Evolutionary conservation across 2,329 filamentous ascomycete species (phyloP), one percentile per base, ranked within the genome.

Genomic region (Hymenoscyphus albidus): DNA sequence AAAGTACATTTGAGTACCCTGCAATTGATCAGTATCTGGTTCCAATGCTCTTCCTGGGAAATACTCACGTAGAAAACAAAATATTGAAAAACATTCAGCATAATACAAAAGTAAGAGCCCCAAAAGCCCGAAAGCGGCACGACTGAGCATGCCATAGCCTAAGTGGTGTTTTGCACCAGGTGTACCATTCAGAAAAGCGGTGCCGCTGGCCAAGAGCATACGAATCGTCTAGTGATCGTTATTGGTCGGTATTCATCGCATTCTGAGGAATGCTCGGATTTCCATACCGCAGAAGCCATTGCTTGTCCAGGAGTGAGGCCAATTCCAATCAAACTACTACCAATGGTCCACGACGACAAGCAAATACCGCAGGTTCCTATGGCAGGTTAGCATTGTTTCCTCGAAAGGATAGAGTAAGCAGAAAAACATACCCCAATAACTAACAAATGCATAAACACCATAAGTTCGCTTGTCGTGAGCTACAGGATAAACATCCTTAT

Each of bases 61-160:
- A 18, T 2, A 18, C 44, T 22, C 18, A 48, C 44, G 54, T 65
- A 69, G 38, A 66, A 70, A 9, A 73, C 62, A 55, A 73, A 70
- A 44, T 69, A 72, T 35, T 67, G 65, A 56, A 73, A 74, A 40
- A 67, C 69, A 63, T 71, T 70, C 6, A 72, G 63, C 59, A 70
- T 66, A 27, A 72, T 66, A 40, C 72, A 70, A 67, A 74, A 74
- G 58, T 72, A 73, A 61, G 65, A 32, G 4, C 73, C 73, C 56
- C 72, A 74, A 67, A 67, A 74, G 69, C 7, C 73, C 73, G 65
- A 73, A 74, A 10, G 71, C 67, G 1, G 71, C 69, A 31, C 73
- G 67, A 51, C 66, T 70, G 56, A 74, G 70, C 67, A 66, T 66
- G 5, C 61, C 64, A 59, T 66, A 66, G 1, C 64, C 62, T 12